A percentile compares a stretch with the other conserved stretches of the same genome.
Conservation (phyloP, 805 yeast species). For the Candida manassasensis region DNA sequence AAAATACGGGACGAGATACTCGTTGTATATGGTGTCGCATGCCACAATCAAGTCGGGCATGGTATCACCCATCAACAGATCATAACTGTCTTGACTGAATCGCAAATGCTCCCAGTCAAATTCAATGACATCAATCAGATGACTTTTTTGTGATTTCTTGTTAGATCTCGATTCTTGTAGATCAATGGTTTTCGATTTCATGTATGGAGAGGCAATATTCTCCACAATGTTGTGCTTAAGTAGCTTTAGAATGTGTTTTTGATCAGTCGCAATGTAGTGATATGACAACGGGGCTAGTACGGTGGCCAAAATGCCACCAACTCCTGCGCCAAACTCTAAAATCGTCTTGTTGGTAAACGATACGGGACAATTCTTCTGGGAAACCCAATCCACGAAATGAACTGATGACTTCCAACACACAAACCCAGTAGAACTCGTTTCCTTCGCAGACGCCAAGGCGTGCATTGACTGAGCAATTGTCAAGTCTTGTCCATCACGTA, state of each 20-base stretch:
- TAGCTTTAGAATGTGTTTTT: constrained; percentile 47
- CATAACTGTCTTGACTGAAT: constrained; percentile 24
- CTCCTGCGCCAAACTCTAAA: constrained; percentile 62
- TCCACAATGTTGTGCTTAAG: constrained; percentile 40
- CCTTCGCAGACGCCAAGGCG: constrained; percentile 26
- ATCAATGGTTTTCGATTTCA: constrained; percentile 3
- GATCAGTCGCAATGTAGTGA: constrained; percentile 55
- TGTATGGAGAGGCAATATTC: constrained; percentile 22
- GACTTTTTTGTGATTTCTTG: not conserved
- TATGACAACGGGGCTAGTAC: constrained; percentile 28
- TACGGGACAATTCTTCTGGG: constrained; percentile 28
- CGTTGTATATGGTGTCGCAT: constrained; percentile 65
- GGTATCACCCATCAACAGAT: constrained; percentile 7
- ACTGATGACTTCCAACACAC: constrained; percentile 56
- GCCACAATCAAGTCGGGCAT: constrained; percentile 50
- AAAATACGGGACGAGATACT: constrained; percentile 48
- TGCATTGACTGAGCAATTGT: constrained; percentile 30
- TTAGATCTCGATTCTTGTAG: constrained; percentile 3
- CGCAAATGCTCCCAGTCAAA: constrained; percentile 59
- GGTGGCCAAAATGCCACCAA: constrained; percentile 46
- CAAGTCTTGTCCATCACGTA: constrained; percentile 22
- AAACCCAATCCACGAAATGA: constrained; percentile 50
- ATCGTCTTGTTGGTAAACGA: constrained; percentile 18
- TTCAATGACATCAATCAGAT: constrained; percentile 41
- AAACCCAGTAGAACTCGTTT: constrained; percentile 55